Base-by-base conservation (phyloP, 2,329 filamentous ascomycete genomes). In the Ascochyta pisi region DNA sequence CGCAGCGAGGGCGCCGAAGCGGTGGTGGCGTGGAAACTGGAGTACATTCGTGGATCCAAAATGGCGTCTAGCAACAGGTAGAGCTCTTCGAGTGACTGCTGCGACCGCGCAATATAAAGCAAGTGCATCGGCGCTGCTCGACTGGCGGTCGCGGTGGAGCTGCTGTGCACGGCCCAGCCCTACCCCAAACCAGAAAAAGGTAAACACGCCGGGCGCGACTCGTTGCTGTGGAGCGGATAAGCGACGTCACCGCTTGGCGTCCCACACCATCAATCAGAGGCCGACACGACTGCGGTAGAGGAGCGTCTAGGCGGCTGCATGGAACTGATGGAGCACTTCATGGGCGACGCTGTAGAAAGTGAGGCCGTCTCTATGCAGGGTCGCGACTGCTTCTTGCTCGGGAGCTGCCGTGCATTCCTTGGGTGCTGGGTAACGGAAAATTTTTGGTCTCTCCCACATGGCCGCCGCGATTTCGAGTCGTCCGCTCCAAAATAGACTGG, bases 1-100 rank as follows among this genome's bases (percentile, higher is more conserved):
- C 79, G 75, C 66, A 81, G 65, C 49, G 77, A 79, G 44, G 78
- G 77, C 52, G 77, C 71, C 49, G 78, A 80, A 22, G 79, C 79
- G 26, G 75, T 73, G 1, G 65, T 60, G 45, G 71, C 67, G 63
- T 71, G 66, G 41, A 72, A 50, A 38, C 60, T 61, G 37, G 67
- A 57, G 52, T 65, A 74, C 65, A 75, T 70, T 57, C 63, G 62
- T 15, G 55, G 50, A 54, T 72, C 68, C 64, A 74, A 60, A 39
- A 60, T 54, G 33, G 60, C 50, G 58, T 71, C 57, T 26, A 74
- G 52, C 49, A 70, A 60, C 26, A 49, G 49, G 53, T 59, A 70
- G 48, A 68, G 49, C 43, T 62, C 43, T n/a, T 66, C 48, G 43
- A 62, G 58, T 41, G 65, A 57, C 50, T 68, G 65, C 39, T 64